Conservation (phyloP, 2,329 filamentous ascomycete genomes). For the Teratosphaeria nubilosa region DNA sequence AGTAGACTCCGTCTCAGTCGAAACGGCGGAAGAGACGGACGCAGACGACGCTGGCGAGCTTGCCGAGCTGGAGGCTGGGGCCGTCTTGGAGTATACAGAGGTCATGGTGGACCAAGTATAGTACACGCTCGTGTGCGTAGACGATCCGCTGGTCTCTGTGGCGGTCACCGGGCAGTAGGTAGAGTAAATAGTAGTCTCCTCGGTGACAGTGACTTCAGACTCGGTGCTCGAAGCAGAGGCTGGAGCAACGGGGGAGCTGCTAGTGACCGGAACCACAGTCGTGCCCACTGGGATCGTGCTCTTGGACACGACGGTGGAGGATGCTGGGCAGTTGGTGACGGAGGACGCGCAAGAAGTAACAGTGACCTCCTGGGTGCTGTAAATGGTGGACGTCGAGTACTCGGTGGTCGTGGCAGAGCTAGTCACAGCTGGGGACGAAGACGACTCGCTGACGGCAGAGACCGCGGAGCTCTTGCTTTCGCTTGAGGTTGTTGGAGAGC, state of each 20-base stretch:
- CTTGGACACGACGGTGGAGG: constrained; percentile 16
- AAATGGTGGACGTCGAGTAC: constrained; percentile 23
- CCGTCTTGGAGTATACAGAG: not conserved
- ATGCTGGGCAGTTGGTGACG: constrained; percentile 30
- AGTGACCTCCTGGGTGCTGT: constrained; percentile 33
- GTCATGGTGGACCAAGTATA: constrained; percentile 9
- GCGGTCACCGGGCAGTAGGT: constrained; percentile 6
- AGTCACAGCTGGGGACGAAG: not conserved
- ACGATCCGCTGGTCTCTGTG: not conserved
- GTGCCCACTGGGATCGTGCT: constrained; percentile 28
- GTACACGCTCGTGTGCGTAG: constrained; percentile 5
- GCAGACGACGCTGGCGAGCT: not conserved
- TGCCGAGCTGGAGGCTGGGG: not conserved
- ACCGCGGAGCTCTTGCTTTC: not conserved
- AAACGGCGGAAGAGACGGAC: not conserved
- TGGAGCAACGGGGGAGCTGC: constrained; percentile 55
- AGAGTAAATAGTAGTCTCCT: constrained; percentile 6
- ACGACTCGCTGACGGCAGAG: not conserved
- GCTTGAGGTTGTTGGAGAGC: constrained; percentile 45
- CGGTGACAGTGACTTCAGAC: constrained; percentile 39
- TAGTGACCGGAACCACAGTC: constrained; percentile 54
- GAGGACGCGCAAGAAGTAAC: constrained; percentile 31
- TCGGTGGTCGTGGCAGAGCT: not conserved
- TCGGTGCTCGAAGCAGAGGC: constrained; percentile 59
- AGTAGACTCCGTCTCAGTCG: not conserved